Base-by-base conservation (phyloP, 352 stramenopile genomes). In the Phytophthora pluvialis region DNA sequence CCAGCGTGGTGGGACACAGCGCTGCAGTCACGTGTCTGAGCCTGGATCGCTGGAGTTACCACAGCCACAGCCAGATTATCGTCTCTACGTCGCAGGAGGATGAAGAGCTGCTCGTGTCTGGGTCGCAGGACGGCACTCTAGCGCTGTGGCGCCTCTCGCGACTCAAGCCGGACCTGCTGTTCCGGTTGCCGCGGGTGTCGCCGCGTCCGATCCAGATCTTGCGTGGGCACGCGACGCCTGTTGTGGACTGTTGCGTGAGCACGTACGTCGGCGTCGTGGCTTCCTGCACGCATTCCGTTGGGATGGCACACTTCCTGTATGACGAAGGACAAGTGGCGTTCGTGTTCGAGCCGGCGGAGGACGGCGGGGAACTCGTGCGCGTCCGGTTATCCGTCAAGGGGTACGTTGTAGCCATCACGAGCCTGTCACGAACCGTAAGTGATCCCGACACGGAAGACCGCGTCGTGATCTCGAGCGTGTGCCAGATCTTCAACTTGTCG, bases 41-140 rank as follows among this genome's bases (percentile, higher is more conserved):
- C 29, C 46, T 94, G 15, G 85, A 93, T 66, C 74, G 76, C 21
- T 81, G 86, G 50, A 82, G 70, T 48, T 82, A 78, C 73, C 80
- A 70, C 42, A 65, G 56, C 15, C 70, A 74, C 52, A 71, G 45
- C 42, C 49, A 74, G 21, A 57, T 75, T 51, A 55, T 44, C 40
- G 42, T 59, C n/a, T 58, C 49, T n/a, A 77, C 38, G 21, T 65
- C 73, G 16, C 81, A 78, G 1, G 83, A 93, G 18, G 82, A 88
- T 7, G 85, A 96, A 25, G 83, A 96, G 40, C 40, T 95, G 13
- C 59, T 95, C 0, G 70, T 96, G 1, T 93, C 83, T 9, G 86
- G 88, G 8, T 85, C 83, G 1, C 77, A 80, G 39, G 88, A 96
- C 55, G 79, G 73, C 21, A 89, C 78, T 1, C 62, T 96, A 6